A percentile compares a stretch with the other conserved stretches of the same genome.
Evolutionary conservation across 768 basidiomycete species (phyloP).

Genomic region (Coprinopsis sp.): DNA sequence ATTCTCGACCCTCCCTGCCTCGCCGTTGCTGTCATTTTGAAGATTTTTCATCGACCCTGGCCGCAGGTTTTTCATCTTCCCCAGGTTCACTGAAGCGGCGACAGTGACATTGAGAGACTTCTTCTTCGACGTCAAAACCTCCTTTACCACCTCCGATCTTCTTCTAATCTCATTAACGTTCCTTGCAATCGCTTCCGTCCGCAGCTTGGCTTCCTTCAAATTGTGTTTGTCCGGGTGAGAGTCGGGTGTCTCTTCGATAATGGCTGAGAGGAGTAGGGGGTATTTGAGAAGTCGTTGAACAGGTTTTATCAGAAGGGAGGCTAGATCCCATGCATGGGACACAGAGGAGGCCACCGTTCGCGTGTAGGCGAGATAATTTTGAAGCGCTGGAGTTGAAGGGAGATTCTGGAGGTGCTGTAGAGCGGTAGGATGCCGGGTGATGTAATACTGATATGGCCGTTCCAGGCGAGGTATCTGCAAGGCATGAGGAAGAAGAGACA

Average conservation of each 20-base stretch:
- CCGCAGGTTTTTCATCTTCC: slow-evolving; percentile 54
- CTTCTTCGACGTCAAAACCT: slow-evolving; percentile 54
- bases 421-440: slow-evolving; percentile 73
- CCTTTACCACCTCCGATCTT: slow-evolving; percentile 73
- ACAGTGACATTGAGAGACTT: slow-evolving; percentile 38
- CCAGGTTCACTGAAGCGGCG: slow-evolving; percentile 52
- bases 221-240: slow-evolving; percentile 61
- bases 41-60: slow-evolving; percentile 22
- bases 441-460: slow-evolving; percentile 72
- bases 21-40: slow-evolving; percentile 26
- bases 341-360: slow-evolving; percentile 61
- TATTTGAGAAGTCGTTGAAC: slow-evolving; percentile 96
- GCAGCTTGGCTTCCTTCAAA: slow-evolving; percentile 46
- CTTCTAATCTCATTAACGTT: slow-evolving; percentile 77
- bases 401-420: slow-evolving; percentile 57
- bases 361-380: slow-evolving; percentile 63
- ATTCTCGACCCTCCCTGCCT: slow-evolving; percentile 48
- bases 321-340: slow-evolving; percentile 89
- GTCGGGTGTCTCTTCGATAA: slow-evolving; percentile 71
- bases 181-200: slow-evolving; percentile 69
- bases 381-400: slow-evolving; percentile 52
- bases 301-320: slow-evolving; percentile 94
- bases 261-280: slow-evolving; percentile 73
- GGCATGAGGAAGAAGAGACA: slow-evolving; percentile 5
- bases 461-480: slow-evolving; percentile 65